Conservation (phyloP, 2,329 filamentous ascomycete genomes). For the Ophiostoma quercus region DNA sequence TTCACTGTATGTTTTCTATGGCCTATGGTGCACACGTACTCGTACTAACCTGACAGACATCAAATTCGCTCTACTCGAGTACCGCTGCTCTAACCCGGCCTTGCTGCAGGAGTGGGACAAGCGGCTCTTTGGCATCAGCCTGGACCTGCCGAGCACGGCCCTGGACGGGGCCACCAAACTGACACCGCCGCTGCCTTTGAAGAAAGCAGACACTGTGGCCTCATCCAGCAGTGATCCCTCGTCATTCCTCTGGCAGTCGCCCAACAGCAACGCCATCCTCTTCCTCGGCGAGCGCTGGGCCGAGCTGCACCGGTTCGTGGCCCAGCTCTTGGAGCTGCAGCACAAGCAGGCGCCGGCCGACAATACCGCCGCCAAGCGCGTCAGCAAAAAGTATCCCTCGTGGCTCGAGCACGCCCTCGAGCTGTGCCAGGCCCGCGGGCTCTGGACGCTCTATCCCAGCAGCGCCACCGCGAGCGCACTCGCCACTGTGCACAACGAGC, state of each 20-base stretch:
- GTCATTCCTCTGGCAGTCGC: slow-evolving; percentile 79
- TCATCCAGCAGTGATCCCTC: slow-evolving; percentile 35
- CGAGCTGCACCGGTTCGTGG: slow-evolving; percentile 76
- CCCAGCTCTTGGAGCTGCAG: slow-evolving; percentile 50
- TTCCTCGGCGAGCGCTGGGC: slow-evolving; percentile 83
- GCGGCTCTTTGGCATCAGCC: slow-evolving; percentile 69
- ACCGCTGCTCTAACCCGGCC: slow-evolving; percentile 59
- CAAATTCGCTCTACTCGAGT: slow-evolving; percentile 70
- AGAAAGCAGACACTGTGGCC: neutral
- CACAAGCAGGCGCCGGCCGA: slow-evolving; percentile 35
- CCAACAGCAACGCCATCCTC: slow-evolving; percentile 74
- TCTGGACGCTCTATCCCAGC: slow-evolving; percentile 74
- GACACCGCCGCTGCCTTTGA: slow-evolving; percentile 35
- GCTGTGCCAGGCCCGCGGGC: slow-evolving; percentile 69
- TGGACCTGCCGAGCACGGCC: slow-evolving; percentile 63
- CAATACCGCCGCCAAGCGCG: slow-evolving; percentile 44
- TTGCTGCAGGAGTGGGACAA: slow-evolving; percentile 43
- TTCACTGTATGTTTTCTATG: slow-evolving; percentile 54
- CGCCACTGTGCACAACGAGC: slow-evolving; percentile 71
- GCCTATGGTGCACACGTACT: neutral
- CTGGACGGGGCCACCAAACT: slow-evolving; percentile 58
- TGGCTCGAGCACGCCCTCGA: slow-evolving; percentile 77
- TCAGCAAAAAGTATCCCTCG: slow-evolving; percentile 64
- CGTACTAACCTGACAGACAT: slow-evolving; percentile 43
- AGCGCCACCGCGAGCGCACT: slow-evolving; percentile 50